Evolutionary conservation across 2,329 filamentous ascomycete genomes (phyloP), one percentile per base, ranked within the genome.

Genomic region (Graphiopsis chlorocephala): DNA sequence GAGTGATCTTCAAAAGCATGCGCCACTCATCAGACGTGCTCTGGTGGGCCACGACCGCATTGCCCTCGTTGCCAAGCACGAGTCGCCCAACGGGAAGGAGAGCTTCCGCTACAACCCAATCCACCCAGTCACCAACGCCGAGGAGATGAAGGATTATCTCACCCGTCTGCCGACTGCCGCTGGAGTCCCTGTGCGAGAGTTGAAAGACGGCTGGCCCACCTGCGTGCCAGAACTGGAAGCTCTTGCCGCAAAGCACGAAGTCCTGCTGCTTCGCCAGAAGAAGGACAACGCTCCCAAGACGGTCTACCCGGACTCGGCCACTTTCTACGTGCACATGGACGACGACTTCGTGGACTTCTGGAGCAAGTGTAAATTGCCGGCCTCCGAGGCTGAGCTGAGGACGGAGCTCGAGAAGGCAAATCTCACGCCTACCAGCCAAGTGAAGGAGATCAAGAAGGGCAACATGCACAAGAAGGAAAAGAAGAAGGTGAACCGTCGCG

Each of bases 131-230:
- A 88, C 87, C 71, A 89, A 87, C 72, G 87, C 88, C 65, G 88
- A 90, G 45, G 88, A 93, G 71, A 85, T 99, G 63, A 86, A 96
- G 63, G 86, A 85, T 63, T 90, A 92, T 74, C 85, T 99, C 33
- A 93, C 97, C 78, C 84, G 85, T 62, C 93, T 93, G 78, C 87
- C 86, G 61, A 93, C 93, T 65, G 91, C 92, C 1, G 88, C 90
- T 69, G 92, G 92, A 14, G 86, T 98, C 63, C 85, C 84, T 42
- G 92, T 98, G 68, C 93, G 92, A 76, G 93, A 97, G 72, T 85
- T 99, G 67, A 96, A 97, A 79, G 95, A 99, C 76, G 95, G 95
- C 68, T 99, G 95, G 95, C 88, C 90, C 26, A 89, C 90, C 72
- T 96, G 92, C 73, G 88, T 93, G 66, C 86, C 89, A 23, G 86